Conservation (phyloP, 176 grass and related monocot genomes). For the Thalia dealbata region DNA sequence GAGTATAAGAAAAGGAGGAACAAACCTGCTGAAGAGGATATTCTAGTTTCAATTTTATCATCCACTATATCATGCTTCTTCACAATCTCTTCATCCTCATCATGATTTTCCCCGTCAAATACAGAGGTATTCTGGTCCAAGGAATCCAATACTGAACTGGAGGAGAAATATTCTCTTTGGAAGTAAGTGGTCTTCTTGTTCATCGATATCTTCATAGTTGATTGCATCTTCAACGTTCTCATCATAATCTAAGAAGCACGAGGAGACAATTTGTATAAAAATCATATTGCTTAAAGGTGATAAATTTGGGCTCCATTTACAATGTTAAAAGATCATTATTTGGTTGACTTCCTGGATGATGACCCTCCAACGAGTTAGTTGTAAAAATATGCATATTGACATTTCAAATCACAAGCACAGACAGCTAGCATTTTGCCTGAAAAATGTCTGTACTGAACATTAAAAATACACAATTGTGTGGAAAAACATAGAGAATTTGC, state of each 20-base stretch:
- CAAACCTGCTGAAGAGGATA: slow-evolving; percentile 27
- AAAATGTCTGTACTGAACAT: neutral
- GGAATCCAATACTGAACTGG: slow-evolving; percentile 44
- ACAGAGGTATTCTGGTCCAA: slow-evolving; percentile 41
- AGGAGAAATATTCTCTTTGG: slow-evolving; percentile 75
- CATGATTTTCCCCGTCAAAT: slow-evolving; percentile 87
- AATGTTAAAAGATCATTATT: neutral
- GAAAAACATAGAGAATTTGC: neutral
- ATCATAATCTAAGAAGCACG: slow-evolving; percentile 63
- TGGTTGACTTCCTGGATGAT: neutral
- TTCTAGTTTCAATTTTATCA: slow-evolving; percentile 24
- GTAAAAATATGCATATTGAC: neutral
- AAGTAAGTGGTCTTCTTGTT: slow-evolving; percentile 79
- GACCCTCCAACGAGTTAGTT: neutral
- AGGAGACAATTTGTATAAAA: slow-evolving; percentile 13
- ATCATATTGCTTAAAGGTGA: slow-evolving; percentile 10
- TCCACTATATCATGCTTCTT: slow-evolving; percentile 23
- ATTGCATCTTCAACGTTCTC: slow-evolving; percentile 97
- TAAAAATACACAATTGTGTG: neutral
- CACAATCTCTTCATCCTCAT: slow-evolving; percentile 62
- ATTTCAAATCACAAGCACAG: neutral
- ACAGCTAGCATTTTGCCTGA: neutral
- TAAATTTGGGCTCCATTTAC: neutral
- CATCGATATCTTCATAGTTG: slow-evolving; percentile 97
- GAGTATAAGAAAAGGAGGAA: neutral